Evolutionary conservation across 345 rosid species (phyloP).

Genomic region (Iberis pinnata): DNA sequence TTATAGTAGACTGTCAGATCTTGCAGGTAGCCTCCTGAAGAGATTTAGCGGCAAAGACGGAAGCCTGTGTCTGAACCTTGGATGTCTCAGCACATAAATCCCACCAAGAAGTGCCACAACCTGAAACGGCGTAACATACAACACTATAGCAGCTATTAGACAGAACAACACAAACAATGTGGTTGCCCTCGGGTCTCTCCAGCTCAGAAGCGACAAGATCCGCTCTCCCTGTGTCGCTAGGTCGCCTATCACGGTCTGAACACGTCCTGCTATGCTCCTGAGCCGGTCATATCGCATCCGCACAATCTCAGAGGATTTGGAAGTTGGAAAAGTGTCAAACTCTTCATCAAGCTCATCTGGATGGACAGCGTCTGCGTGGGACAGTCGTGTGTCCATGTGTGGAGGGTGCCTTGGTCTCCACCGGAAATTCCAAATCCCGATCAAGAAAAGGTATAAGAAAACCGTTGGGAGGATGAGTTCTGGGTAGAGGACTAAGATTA

Average conservation of each 20-base stretch:
- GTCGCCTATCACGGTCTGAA: slow-evolving; percentile 93
- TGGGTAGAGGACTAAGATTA: slow-evolving; percentile 77
- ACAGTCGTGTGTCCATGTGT: slow-evolving; percentile 92
- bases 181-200: slow-evolving; percentile 93
- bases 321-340: slow-evolving; percentile 80
- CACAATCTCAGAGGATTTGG: slow-evolving; percentile 61
- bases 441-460: slow-evolving; percentile 83
- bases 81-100: slow-evolving; percentile 74
- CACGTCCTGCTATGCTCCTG: slow-evolving; percentile 86
- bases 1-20: too few relatives aligned
- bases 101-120: slow-evolving; percentile 67
- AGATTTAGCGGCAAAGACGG: slow-evolving; percentile 88
- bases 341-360: slow-evolving; percentile 93
- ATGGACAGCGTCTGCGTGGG: slow-evolving; percentile 75
- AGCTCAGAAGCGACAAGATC: slow-evolving; percentile 77
- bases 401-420: slow-evolving; percentile 96
- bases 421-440: slow-evolving; percentile 88
- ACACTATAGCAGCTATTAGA: slow-evolving; percentile 64
- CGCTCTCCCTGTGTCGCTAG: slow-evolving; percentile 95
- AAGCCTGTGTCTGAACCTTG: slow-evolving; percentile 79
- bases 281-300: slow-evolving; percentile 82
- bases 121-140: slow-evolving; percentile 86
- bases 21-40: slow-evolving; percentile 90
- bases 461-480: slow-evolving; percentile 86
- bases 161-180: slow-evolving; percentile 77